Percentiles rank a stretch among this genome's conserved stretches.
Conservation (phyloP, 768 basidiomycete genomes). For the Serendipita sp. region DNA sequence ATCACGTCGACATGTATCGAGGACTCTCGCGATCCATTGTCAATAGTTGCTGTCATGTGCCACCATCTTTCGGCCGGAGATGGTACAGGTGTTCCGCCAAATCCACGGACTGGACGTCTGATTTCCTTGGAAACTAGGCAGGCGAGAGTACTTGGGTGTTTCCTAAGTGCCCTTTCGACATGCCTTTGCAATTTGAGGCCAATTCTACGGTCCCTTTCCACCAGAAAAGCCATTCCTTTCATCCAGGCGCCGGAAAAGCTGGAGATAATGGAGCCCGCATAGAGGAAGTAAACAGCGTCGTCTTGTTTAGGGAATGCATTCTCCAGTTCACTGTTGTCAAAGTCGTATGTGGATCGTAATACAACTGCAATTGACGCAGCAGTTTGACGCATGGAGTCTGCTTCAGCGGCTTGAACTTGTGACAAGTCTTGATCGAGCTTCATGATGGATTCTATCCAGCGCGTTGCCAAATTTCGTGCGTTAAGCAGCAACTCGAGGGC, state of each 20-base stretch:
- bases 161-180: background rate
- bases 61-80: slow-evolving; percentile 15
- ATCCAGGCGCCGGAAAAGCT: slow-evolving; percentile 10
- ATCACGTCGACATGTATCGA: slow-evolving; percentile 28
- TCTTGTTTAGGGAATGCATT: no score
- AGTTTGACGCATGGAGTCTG: background rate
- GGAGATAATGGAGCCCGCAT: background rate
- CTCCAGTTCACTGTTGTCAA: background rate
- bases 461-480: background rate
- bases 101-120: slow-evolving; percentile 9
- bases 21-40: slow-evolving; percentile 13
- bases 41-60: slow-evolving; percentile 5
- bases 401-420: background rate
- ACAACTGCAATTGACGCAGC: slow-evolving; percentile 7
- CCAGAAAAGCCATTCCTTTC: slow-evolving; percentile 14
- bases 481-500: slow-evolving; percentile 20
- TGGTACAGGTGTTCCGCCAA: slow-evolving; percentile 20
- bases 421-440: no score
- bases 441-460: no score
- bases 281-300: no score
- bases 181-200: background rate
- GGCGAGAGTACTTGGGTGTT: slow-evolving; percentile 14
- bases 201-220: background rate
- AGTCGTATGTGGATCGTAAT: background rate
- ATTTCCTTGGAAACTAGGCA: slow-evolving; percentile 10